Base-by-base conservation (phyloP, 805 yeast genomes). In the Kazachstania psychrophila region DNA sequence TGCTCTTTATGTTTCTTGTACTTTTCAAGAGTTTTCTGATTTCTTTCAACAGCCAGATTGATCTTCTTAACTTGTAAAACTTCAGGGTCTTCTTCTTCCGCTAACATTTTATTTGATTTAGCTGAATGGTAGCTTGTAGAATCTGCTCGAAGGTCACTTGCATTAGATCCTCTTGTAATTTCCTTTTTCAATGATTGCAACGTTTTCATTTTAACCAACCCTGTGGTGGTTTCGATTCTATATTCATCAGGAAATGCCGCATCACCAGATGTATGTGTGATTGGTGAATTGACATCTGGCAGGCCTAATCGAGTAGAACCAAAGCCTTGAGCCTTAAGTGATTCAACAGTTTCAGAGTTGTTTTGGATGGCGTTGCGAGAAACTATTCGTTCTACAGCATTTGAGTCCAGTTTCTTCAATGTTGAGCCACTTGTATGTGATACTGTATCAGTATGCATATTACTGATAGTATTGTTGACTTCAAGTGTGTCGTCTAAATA, bases 181-280 rank as follows among this genome's bases (percentile, higher is more conserved):
- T 50, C 46, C 56, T 80, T 68, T 27, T 79, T 79, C 16, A 77
- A 41, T 3, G 67, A 64, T 33, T 65, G 72, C 38, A 76, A 60
- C 0, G 83, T 75, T 37, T 65, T 60, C 12, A 72, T 73, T 16
- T 73, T 76, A 12, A 78, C 84, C 36, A 78, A 60, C 32, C 85
- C 85, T 1, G 84, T 77, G 26, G 64, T 67, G 1, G 85, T 77
- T 58, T 78, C 85, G 46, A 77, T 42, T 13, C 73, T 69, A 49
- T 75, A 78, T 48, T 78, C 85, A 61, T 78, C 84, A 3, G 84
- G 84, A 59, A 78, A 77, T 7, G 72, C 39, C 14, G 51, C 36
- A 10, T 38, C 34, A 4, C 15, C 19, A 11, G 34, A 14, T 1
- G 35, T 28, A 8, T 41, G 31, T 2, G 47, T 37, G 11, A 47